Conservation (phyloP, 352 stramenopile species). For the Phytopythium mirpurense region DNA sequence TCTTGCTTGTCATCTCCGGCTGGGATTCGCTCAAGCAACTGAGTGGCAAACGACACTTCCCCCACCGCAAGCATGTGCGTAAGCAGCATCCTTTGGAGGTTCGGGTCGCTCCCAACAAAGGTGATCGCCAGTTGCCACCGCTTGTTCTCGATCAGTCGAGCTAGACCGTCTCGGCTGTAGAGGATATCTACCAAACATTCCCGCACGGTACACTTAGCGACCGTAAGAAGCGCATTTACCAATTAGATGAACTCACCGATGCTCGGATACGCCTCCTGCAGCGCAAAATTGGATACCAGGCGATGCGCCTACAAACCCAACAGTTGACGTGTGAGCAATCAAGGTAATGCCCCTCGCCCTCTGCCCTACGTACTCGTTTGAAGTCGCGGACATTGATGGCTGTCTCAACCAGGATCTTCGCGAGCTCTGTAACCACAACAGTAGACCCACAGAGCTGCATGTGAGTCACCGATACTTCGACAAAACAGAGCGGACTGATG, state of each 20-base stretch:
- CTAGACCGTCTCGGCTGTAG: constrained; percentile 50
- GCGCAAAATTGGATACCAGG: constrained; percentile 40
- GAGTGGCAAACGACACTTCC: constrained; percentile 20
- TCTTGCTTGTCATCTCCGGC: constrained; percentile 23
- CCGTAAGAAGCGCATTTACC: too few species aligned
- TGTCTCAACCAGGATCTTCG: constrained; percentile 41
- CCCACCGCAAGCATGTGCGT: constrained; percentile 30
- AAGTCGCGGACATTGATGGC: constrained; percentile 48
- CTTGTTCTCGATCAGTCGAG: constrained; percentile 56
- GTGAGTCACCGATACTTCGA: background rate
- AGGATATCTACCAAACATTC: constrained; percentile 35
- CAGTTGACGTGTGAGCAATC: background rate
- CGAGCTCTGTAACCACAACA: constrained; percentile 16
- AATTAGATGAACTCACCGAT: constrained; percentile 24
- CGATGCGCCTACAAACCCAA: constrained; percentile 34
- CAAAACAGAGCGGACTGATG: too few species aligned
- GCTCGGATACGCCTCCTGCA: constrained; percentile 49
- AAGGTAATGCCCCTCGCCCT: too few species aligned
- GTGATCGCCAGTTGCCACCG: constrained; percentile 56
- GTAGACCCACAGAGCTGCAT: too few species aligned
- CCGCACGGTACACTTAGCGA: background rate
- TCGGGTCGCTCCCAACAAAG: constrained; percentile 50
- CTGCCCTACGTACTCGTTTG: constrained; percentile 30
- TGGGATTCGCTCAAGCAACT: constrained; percentile 31
- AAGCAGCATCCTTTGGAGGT: constrained; percentile 44